phyloP scores from a whole-genome alignment of 768 basidiomycete genomes.

The Pleurotus tuoliensis region DNA sequence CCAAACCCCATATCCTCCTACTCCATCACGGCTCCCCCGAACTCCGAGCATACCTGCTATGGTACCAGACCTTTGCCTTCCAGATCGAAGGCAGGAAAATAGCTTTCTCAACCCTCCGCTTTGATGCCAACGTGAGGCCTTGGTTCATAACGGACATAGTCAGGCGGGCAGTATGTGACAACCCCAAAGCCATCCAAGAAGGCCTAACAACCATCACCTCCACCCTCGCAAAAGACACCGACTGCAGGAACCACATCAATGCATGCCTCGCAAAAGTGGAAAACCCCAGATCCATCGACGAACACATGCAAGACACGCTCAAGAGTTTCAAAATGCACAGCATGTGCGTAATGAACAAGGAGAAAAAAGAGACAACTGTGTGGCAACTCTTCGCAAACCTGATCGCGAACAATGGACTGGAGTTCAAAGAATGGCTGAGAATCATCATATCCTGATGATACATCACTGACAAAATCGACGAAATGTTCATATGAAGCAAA shows the following conservation, averaged over 20 bases:
- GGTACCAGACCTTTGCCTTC: conserved; percentile 1
- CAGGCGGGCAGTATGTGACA: not conserved
- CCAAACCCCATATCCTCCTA: not conserved
- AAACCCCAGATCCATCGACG: not conserved
- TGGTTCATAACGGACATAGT: not conserved
- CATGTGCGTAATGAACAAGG: not conserved
- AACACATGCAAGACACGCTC: not conserved
- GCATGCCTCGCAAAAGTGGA: not conserved
- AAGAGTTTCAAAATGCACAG: not conserved
- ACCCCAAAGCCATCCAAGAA: not conserved
- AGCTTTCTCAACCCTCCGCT: not conserved
- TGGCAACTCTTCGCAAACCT: not conserved
- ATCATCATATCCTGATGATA: not conserved
- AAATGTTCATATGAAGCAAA: not conserved
- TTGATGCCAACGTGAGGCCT: not conserved
- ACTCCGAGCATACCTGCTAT: not conserved
- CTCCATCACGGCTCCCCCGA: not conserved
- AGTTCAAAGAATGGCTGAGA: not conserved
- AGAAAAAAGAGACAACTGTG: not conserved
- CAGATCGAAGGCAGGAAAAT: not conserved
- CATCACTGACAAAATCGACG: not conserved
- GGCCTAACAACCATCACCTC: not conserved
- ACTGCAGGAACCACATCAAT: not conserved
- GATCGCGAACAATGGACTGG: not conserved
- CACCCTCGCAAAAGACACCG: no score